A percentile compares a stretch with the other conserved stretches of the same genome.
Evolutionary conservation across 2,329 filamentous ascomycete genomes (phyloP).

Genomic region (Cryphonectria japonica): DNA sequence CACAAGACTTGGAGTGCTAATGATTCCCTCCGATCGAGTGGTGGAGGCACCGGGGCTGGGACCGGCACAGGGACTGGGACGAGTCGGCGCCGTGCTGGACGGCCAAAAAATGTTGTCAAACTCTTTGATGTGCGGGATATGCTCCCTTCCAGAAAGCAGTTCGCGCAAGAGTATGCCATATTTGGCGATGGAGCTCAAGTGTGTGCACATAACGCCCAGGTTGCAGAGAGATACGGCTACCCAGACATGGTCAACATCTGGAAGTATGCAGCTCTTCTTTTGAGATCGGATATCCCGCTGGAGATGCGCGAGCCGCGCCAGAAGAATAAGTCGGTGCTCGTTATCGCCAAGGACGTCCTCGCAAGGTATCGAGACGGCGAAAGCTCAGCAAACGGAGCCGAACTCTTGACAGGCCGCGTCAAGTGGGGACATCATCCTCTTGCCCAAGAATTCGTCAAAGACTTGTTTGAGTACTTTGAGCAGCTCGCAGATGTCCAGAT

Average conservation of each 20-base stretch:
- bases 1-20: slow-evolving; percentile 61
- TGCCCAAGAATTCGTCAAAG: slow-evolving; percentile 62
- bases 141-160: slow-evolving; percentile 76
- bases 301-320: slow-evolving; percentile 61
- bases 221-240: slow-evolving; percentile 73
- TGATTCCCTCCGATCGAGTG: slow-evolving; percentile 62
- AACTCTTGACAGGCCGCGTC: slow-evolving; percentile 58
- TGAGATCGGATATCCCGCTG: slow-evolving; percentile 76
- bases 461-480: slow-evolving; percentile 68
- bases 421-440: slow-evolving; percentile 71
- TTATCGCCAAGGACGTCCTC: slow-evolving; percentile 68
- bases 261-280: slow-evolving; percentile 76
- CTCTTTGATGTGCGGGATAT: slow-evolving; percentile 72
- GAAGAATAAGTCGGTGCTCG: slow-evolving; percentile 63
- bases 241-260: slow-evolving; percentile 79
- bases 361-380: slow-evolving; percentile 42
- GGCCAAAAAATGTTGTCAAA: slow-evolving; percentile 70
- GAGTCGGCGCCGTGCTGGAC: slow-evolving; percentile 51
- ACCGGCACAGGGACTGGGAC: slow-evolving; percentile 60
- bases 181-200: slow-evolving; percentile 82
- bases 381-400: slow-evolving; percentile 25
- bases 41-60: slow-evolving; percentile 60
- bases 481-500: slow-evolving; percentile 67
- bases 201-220: slow-evolving; percentile 79
- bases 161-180: slow-evolving; percentile 81